These are phyloP conservation scores for Leishmania lainsoni DNA, from an alignment of 208 protist species.

Conservation along the genomic window DNA sequence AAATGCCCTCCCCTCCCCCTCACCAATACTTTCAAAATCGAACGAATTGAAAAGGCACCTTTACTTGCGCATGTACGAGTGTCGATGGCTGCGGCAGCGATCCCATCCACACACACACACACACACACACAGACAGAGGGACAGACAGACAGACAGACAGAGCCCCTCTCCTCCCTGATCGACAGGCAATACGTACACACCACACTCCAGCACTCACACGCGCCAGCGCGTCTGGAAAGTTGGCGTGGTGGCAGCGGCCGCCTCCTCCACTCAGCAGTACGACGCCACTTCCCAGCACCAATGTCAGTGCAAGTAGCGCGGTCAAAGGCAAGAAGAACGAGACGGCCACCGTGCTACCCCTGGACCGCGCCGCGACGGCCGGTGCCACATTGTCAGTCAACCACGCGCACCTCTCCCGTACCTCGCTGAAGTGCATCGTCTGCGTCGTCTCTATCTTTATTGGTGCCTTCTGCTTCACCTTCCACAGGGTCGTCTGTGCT, in stretches of 20 bases:
- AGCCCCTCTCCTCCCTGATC: background rate
- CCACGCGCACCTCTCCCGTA: conserved; percentile 36
- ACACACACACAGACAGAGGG: too few species aligned
- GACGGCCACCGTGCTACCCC: background rate
- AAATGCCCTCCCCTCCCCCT: too few species aligned
- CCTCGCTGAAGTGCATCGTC: conserved; percentile 43
- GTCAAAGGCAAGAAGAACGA: background rate
- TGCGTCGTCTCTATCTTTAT: conserved; percentile 25
- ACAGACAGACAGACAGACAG: background rate
- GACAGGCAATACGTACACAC: too few species aligned
- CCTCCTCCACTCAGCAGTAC: background rate
- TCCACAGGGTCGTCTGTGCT: conserved; percentile 38
- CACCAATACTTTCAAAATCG: too few species aligned
- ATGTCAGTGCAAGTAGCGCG: background rate
- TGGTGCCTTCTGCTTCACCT: conserved; percentile 28
- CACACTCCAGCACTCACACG: background rate
- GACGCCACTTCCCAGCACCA: background rate
- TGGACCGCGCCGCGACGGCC: background rate
- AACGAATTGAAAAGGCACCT: too few species aligned
- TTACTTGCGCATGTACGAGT: background rate
- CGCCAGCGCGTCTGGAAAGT: background rate
- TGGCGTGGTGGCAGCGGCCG: background rate
- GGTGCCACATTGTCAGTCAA: background rate
- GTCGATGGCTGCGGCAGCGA: background rate
- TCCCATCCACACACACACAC: too few species aligned